These are phyloP conservation scores for Dactylellina cionopaga DNA, from an alignment of 2,329 filamentous ascomycete genomes.

Conservation along the genomic window DNA sequence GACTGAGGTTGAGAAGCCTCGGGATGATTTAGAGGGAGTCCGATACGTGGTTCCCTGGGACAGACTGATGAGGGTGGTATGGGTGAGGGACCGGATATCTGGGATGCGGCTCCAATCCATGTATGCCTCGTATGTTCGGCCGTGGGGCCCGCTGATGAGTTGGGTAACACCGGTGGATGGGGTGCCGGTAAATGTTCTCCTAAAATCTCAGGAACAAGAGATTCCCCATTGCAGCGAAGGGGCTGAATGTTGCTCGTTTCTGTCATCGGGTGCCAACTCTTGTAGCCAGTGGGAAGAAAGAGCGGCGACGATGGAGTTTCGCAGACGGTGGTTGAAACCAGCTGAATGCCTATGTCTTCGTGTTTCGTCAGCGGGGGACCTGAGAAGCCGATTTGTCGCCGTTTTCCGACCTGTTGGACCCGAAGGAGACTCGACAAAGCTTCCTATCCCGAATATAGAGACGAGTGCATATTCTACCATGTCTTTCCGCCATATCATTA, in stretches of 20 bases:
- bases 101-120: too few species aligned
- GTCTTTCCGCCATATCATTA: conserved; percentile 38
- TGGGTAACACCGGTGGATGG: too few species aligned
- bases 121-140: too few species aligned
- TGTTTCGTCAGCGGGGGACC: conserved; percentile 14
- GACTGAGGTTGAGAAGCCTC: too few species aligned
- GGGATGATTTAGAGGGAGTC: too few species aligned
- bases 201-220: conserved; percentile 11
- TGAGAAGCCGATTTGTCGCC: conserved; percentile 15
- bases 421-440: conserved; percentile 28
- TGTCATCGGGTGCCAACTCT: too few species aligned
- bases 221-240: conserved; percentile 21
- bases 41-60: too few species aligned
- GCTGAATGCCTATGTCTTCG: conserved; percentile 19
- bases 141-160: too few species aligned
- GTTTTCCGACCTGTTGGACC: conserved; percentile 31
- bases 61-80: too few species aligned
- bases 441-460: conserved; percentile 32
- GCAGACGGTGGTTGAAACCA: conserved; percentile 8
- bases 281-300: not conserved
- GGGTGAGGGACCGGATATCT: too few species aligned
- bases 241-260: too few species aligned
- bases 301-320: conserved; percentile 13
- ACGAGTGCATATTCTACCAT: conserved; percentile 17
- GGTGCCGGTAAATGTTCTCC: conserved; percentile 6